Evolutionary conservation across 2,329 filamentous ascomycete species (phyloP), one percentile per base, ranked within the genome.

Genomic region (Mycogone perniciosa): DNA sequence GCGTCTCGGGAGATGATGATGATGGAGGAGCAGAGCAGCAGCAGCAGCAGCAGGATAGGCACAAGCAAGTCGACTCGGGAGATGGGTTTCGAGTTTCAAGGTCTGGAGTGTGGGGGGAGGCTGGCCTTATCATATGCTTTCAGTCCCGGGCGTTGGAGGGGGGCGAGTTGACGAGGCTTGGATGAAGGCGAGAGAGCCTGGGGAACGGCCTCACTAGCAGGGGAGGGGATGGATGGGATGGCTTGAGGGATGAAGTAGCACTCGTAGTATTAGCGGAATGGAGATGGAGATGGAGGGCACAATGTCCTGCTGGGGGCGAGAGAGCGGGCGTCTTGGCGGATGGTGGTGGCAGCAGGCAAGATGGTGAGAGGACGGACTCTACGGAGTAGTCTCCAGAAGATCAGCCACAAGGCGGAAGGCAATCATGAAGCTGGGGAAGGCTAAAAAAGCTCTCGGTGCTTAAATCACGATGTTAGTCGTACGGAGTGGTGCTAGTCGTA

Each of bases 1-100:
- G 33, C 44, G 41, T 50, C 46, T 45, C 42, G 38, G 35, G 43
- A 47, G 13, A 41, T 45, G 44, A 39, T 47, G 49, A 45, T 48
- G 49, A 38, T 41, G 10, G 34, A 48, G 33, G 35, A 40, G 31
- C 39, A 33, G 35, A 13, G 31, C 33, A 37, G 42, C 41, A 43
- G 48, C 48, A 43, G 41, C 31, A 31, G 30, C 48, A 37, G 20
- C 43, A 51, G 48, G 48, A 41, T 50, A 44, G 48, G 8, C 39
- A 30, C 33, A 43, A 51, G 44, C 8, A 38, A 51, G 48, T 27
- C 31, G 48, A 43, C 35, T 20, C 6, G 35, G 20, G 35, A 7
- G 35, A n/a, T 38, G 35, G 20, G 20, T 38, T 38, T 38, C 20
- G 20, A 11, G 35, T n/a, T 26, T 42, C 38, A 26, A 33, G 29